Evolutionary conservation across 208 protist genomes (phyloP).

Genomic region (Wallacemonas rigidus): DNA sequence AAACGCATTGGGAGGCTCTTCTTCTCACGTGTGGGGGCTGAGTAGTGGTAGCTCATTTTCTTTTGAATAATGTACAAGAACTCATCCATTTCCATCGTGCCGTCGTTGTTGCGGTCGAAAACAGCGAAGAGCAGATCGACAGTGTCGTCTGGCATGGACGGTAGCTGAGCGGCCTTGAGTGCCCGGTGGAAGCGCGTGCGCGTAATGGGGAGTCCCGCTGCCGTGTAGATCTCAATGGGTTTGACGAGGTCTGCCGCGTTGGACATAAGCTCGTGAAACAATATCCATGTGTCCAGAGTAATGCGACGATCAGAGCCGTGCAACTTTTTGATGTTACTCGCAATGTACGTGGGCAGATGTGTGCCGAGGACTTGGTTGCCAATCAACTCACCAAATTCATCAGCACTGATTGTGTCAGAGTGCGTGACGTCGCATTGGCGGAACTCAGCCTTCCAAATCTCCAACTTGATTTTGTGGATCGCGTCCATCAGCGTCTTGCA

Average conservation of each 20-base stretch:
- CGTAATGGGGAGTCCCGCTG: constrained; percentile 58
- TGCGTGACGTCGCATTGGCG: constrained; percentile 61
- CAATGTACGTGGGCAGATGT: constrained; percentile 84
- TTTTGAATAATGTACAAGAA: constrained; percentile 80
- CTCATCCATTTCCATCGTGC: constrained; percentile 83
- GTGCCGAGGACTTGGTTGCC: constrained; percentile 79
- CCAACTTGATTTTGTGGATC: constrained; percentile 57
- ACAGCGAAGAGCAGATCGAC: constrained; percentile 71
- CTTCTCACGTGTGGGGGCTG: constrained; percentile 26
- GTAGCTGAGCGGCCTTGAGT: constrained; percentile 51
- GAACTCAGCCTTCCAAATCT: constrained; percentile 87
- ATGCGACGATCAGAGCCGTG: constrained; percentile 37
- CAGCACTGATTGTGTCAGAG: constrained; percentile 53
- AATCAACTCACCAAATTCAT: constrained; percentile 78
- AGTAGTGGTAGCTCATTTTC: constrained; percentile 77
- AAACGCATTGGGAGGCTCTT: constrained; percentile 58
- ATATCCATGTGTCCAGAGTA: constrained; percentile 71
- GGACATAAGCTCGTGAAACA: constrained; percentile 75
- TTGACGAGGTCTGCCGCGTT: constrained; percentile 48
- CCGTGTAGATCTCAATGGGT: constrained; percentile 68
- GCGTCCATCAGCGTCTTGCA: constrained; percentile 51
- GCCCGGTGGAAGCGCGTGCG: constrained; percentile 62
- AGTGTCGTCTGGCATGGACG: constrained; percentile 32
- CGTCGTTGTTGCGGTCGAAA: constrained; percentile 87
- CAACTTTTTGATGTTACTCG: constrained; percentile 79